phyloP scores from a whole-genome alignment of 2,329 filamentous ascomycete genomes.

The Xylariaceae sp. region DNA sequence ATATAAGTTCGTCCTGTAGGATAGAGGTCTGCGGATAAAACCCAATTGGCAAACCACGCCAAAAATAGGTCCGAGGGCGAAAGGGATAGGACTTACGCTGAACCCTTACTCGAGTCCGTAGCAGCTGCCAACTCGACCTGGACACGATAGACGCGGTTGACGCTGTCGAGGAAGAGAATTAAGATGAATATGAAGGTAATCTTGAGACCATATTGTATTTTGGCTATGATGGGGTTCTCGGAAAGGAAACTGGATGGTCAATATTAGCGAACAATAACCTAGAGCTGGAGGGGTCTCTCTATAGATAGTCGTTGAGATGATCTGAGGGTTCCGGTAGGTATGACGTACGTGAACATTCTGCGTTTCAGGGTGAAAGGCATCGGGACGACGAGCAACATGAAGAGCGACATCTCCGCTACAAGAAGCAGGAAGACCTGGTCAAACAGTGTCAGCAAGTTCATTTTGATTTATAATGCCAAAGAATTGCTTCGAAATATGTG shows the following conservation, averaged over 20 bases:
- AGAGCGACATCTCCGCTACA: constrained; percentile 82
- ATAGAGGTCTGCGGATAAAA: background rate
- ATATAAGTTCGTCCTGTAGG: constrained; percentile 37
- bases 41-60: background rate
- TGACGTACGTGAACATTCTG: constrained; percentile 76
- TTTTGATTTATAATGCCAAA: background rate
- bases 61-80: background rate
- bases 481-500: background rate
- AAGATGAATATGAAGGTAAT: constrained; percentile 99
- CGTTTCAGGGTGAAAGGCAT: constrained; percentile 87
- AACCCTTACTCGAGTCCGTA: constrained; percentile 61
- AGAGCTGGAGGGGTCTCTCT: background rate
- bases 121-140: constrained; percentile 84
- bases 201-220: constrained; percentile 97
- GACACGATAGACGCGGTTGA: constrained; percentile 94
- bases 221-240: constrained; percentile 82
- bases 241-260: constrained; percentile 80
- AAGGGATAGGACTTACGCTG: constrained; percentile 52
- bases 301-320: too few species aligned
- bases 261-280: constrained; percentile 15
- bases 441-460: constrained; percentile 36
- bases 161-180: constrained; percentile 96
- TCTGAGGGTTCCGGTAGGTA: too few species aligned
- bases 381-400: constrained; percentile 81
- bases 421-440: constrained; percentile 80